Conservation (phyloP, 83 land plant genomes). For the Diphasiastrum complanatum region DNA sequence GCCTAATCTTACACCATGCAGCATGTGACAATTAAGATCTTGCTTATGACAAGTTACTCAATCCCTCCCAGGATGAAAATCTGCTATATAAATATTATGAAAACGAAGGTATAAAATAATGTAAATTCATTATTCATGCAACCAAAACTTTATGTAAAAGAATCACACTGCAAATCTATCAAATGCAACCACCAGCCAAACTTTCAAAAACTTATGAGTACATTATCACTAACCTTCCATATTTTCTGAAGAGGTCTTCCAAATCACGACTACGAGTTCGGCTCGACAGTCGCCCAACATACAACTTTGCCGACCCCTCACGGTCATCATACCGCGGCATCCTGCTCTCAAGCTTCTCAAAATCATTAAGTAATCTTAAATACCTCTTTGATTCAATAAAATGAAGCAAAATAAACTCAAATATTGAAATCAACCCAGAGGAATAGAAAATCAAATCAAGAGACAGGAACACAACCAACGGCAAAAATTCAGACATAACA, state of each 20-base stretch:
- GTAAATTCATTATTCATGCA: neutral
- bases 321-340: slow-evolving; percentile 39
- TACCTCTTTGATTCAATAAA: no score
- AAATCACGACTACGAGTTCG: slow-evolving; percentile 37
- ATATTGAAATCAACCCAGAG: no score
- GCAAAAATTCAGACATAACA: no score
- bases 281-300: slow-evolving; percentile 35
- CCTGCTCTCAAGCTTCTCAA: no score
- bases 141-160: neutral
- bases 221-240: slow-evolving; percentile 35
- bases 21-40: neutral
- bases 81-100: no score
- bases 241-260: slow-evolving; percentile 40
- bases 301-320: slow-evolving; percentile 33
- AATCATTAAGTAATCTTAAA: no score
- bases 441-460: no score
- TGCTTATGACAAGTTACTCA: neutral
- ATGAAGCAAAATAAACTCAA: no score
- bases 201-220: neutral
- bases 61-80: no score
- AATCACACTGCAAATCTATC: neutral
- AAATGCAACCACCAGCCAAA: neutral
- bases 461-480: no score
- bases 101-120: no score
- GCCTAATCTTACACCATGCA: neutral